These are phyloP conservation scores for Opeltia flavorubescens DNA, from an alignment of 495 filamentous ascomycete genomes.

Conservation along the genomic window DNA sequence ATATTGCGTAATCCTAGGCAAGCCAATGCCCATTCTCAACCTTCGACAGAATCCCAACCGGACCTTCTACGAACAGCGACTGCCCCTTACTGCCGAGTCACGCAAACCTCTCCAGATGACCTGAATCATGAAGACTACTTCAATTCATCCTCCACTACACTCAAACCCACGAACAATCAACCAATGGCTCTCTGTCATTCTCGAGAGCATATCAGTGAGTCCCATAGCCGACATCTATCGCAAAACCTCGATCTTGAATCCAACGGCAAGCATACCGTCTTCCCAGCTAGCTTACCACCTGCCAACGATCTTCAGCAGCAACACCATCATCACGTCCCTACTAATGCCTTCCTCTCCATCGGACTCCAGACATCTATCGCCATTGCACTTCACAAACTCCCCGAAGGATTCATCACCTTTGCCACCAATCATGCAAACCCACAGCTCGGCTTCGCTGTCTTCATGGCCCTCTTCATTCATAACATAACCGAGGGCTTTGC, in stretches of 20 bases:
- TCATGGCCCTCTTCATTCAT: slow-evolving; percentile 91
- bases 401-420: slow-evolving; percentile 97
- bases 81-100: not conserved
- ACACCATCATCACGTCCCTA: slow-evolving; percentile 93
- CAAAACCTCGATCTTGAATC: not conserved
- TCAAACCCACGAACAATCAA: not conserved
- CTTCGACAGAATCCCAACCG: slow-evolving; percentile 6
- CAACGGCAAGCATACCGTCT: not conserved
- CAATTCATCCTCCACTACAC: not conserved
- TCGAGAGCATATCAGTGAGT: not conserved
- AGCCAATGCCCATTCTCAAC: slow-evolving; percentile 3
- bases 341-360: slow-evolving; percentile 85
- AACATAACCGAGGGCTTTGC: slow-evolving; percentile 96
- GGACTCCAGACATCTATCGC: slow-evolving; percentile 87
- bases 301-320: slow-evolving; percentile 24
- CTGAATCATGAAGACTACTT: slow-evolving; percentile 4
- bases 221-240: not conserved
- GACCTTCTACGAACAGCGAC: not conserved
- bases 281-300: not conserved
- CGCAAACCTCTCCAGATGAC: not conserved
- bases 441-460: slow-evolving; percentile 72
- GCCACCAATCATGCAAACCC: slow-evolving; percentile 95
- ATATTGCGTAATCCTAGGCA: slow-evolving; percentile 10
- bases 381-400: slow-evolving; percentile 91
- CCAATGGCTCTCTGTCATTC: not conserved